Conservation (phyloP, 139 green algal species). For the Volvox africanus region DNA sequence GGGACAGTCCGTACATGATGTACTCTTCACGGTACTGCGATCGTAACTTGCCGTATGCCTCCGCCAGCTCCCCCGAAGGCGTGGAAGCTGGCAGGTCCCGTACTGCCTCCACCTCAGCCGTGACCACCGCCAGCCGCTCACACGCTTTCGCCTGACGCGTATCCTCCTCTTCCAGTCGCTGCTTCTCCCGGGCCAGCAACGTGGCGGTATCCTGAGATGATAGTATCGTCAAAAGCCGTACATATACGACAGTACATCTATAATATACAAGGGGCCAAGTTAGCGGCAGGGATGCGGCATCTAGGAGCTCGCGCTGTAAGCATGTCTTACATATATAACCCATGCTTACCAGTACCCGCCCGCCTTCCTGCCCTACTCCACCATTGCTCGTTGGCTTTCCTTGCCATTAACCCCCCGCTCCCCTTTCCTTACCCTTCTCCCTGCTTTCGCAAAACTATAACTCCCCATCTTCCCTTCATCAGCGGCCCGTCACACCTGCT, state of each 20-base stretch:
- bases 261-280: too few relatives aligned
- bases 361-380: too few relatives aligned
- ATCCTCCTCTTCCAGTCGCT: conserved; percentile 73
- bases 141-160: conserved; percentile 24
- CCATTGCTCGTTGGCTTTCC: too few relatives aligned
- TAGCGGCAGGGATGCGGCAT: too few relatives aligned
- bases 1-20: conserved; percentile 84
- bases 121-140: conserved; percentile 24
- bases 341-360: too few relatives aligned
- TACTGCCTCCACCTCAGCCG: conserved; percentile 1
- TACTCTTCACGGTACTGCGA: conserved; percentile 83
- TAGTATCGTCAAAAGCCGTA: too few relatives aligned
- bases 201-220: conserved; percentile 73
- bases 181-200: conserved; percentile 77
- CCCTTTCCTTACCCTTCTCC: background rate
- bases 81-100: conserved; percentile 30
- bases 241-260: too few relatives aligned
- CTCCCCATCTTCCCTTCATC: too few relatives aligned
- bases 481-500: conserved; percentile 71
- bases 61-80: conserved; percentile 59
- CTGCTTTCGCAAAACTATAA: too few relatives aligned
- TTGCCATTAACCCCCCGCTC: background rate
- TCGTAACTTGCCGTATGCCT: conserved; percentile 64
- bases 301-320: too few relatives aligned
- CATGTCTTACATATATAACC: too few relatives aligned